Conservation (phyloP, 2,329 filamentous ascomycete genomes). For the Beauveria sp. region DNA sequence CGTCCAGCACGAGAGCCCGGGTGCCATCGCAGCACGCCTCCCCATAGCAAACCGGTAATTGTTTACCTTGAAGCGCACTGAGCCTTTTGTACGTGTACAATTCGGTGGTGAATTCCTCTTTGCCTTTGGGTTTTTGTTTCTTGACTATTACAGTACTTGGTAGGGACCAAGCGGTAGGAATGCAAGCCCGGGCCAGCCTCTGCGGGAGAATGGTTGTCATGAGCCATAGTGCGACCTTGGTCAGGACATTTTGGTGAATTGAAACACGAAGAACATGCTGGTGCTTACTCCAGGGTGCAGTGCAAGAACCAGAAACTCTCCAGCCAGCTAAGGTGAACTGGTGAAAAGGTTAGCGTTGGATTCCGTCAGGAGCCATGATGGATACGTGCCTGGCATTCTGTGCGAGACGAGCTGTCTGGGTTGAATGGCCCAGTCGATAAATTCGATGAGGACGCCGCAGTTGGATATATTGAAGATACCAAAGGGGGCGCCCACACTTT, state of each 20-base stretch:
- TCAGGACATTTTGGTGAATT: neutral
- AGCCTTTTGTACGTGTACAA: constrained; percentile 13
- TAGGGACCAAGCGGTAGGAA: constrained; percentile 8
- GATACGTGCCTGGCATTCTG: neutral
- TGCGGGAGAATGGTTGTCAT: neutral
- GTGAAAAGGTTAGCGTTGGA: neutral
- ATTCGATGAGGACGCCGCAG: neutral
- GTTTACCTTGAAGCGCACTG: constrained; percentile 10
- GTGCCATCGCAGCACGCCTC: constrained; percentile 10
- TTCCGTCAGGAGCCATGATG: neutral
- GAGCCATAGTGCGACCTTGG: neutral
- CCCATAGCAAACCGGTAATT: constrained; percentile 14
- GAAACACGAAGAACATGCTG: neutral
- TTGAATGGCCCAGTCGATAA: neutral
- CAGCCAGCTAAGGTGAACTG: neutral
- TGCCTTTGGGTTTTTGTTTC: constrained; percentile 12
- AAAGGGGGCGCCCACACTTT: neutral
- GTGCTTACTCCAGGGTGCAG: neutral
- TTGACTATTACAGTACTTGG: constrained; percentile 14
- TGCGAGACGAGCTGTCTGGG: neutral
- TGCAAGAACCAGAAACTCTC: neutral
- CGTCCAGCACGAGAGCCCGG: constrained; percentile 13
- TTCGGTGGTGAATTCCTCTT: constrained; percentile 16
- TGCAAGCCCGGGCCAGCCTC: neutral
- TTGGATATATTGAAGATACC: neutral